Percentiles rank a stretch among this genome's conserved stretches.
These are phyloP conservation scores for Candida verbasci DNA, from an alignment of 805 yeast species.

Conservation along the genomic window DNA sequence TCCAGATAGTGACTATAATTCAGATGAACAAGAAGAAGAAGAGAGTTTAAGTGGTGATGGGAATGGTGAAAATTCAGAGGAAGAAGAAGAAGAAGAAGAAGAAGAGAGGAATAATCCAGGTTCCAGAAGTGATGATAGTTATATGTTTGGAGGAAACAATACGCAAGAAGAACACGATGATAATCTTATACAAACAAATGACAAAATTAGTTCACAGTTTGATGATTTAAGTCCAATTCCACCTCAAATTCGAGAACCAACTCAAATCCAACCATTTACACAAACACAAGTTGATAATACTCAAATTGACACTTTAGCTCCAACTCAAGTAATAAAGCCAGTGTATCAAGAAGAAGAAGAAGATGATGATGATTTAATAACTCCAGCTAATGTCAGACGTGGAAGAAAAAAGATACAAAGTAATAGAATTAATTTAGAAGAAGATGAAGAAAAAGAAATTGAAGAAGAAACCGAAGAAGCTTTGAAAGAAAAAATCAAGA, in stretches of 20 bases:
- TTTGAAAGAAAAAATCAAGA: conserved; percentile 26
- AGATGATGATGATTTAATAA: conserved; percentile 23
- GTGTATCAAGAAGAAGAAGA: background rate
- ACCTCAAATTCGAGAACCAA: conserved; percentile 20
- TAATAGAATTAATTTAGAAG: conserved; percentile 10
- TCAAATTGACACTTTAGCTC: conserved; percentile 1
- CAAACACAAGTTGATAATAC: conserved; percentile 9
- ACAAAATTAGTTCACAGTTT: background rate
- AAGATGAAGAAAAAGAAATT: conserved; percentile 20
- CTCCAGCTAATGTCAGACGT: conserved; percentile 18
- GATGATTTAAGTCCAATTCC: background rate
- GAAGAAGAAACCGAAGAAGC: conserved; percentile 18
- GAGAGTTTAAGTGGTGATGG: no score
- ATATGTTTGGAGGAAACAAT: conserved; percentile 23
- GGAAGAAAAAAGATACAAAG: conserved; percentile 20
- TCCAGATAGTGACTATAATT: conserved; percentile 19
- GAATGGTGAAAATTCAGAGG: no score
- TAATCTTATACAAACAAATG: background rate
- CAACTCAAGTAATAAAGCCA: conserved; percentile 1
- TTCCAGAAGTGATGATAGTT: conserved; percentile 21
- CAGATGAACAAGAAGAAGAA: no score
- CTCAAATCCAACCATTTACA: conserved; percentile 10
- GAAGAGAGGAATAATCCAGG: background rate
- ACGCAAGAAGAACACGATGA: background rate
- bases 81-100: conserved; percentile 7